These are phyloP conservation scores for Neonectria magnoliae DNA, from an alignment of 2,329 filamentous ascomycete genomes.

Conservation along the genomic window DNA sequence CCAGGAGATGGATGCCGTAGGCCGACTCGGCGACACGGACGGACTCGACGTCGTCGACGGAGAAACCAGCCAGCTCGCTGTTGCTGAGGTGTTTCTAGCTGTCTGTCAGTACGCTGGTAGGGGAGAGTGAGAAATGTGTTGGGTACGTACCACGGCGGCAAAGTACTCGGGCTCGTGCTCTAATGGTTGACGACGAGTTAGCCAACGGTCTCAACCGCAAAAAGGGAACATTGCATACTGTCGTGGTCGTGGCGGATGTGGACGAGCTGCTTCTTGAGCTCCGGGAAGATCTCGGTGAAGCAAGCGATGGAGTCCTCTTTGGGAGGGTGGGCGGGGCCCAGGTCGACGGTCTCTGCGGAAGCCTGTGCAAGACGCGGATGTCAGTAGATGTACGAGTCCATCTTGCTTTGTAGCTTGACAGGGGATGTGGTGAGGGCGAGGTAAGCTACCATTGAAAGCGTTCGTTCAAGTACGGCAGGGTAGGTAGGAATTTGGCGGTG, in stretches of 20 bases:
- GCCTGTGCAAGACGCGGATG: slow-evolving; percentile 48
- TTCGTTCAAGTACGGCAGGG: not conserved
- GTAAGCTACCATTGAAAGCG: slow-evolving; percentile 31
- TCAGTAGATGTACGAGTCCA: slow-evolving; percentile 4
- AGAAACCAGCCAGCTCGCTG: slow-evolving; percentile 88
- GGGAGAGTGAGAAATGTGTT: not conserved
- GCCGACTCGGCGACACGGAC: slow-evolving; percentile 92
- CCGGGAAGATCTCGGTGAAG: slow-evolving; percentile 59
- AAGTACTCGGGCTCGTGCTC: slow-evolving; percentile 67
- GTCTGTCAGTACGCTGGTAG: not conserved
- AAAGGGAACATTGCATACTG: slow-evolving; percentile 46
- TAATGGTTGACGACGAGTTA: slow-evolving; percentile 30
- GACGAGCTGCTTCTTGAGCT: slow-evolving; percentile 62
- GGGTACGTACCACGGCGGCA: slow-evolving; percentile 54
- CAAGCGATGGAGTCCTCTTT: slow-evolving; percentile 61
- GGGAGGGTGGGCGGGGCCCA: slow-evolving; percentile 59
- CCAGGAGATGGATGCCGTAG: slow-evolving; percentile 81
- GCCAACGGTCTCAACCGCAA: not conserved
- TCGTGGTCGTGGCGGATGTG: slow-evolving; percentile 58
- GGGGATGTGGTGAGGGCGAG: not conserved
- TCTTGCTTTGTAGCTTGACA: no score
- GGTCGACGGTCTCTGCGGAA: slow-evolving; percentile 62
- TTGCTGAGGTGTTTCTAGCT: slow-evolving; percentile 54
- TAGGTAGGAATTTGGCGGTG: not conserved
- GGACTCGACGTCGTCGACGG: slow-evolving; percentile 83